phyloP scores from a whole-genome alignment of 148 eudicot species.

The Rhododendron simsii region DNA sequence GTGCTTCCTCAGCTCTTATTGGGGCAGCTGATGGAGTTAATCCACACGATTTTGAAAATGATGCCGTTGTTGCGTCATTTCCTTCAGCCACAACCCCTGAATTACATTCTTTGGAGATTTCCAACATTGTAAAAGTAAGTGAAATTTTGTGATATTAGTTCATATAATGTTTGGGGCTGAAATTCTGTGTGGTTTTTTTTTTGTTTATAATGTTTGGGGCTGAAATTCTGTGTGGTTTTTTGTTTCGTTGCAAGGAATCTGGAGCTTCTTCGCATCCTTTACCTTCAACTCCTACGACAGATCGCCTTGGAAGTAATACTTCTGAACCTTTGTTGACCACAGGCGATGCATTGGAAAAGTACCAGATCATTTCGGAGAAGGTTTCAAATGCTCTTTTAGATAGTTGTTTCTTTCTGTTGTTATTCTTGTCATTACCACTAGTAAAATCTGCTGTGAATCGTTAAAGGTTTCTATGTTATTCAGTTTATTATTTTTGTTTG shows the following conservation, averaged over 20 bases:
- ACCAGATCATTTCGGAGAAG: slow-evolving; percentile 76
- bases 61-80: slow-evolving; percentile 37
- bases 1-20: slow-evolving; percentile 43
- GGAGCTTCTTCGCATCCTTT: slow-evolving; percentile 44
- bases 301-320: slow-evolving; percentile 35
- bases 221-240: not conserved
- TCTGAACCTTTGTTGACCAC: slow-evolving; percentile 72
- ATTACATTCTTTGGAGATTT: slow-evolving; percentile 40
- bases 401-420: not conserved
- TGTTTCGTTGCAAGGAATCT: slow-evolving; percentile 45
- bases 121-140: slow-evolving; percentile 45
- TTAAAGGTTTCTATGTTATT: not conserved
- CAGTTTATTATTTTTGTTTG: not conserved
- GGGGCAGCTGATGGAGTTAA: slow-evolving; percentile 40
- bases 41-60: slow-evolving; percentile 51
- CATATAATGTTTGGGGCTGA: not conserved
- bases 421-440: not conserved
- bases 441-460: not conserved
- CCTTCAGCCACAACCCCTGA: slow-evolving; percentile 52
- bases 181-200: not conserved
- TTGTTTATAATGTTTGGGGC: slow-evolving; percentile 9
- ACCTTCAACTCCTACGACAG: slow-evolving; percentile 43
- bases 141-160: not conserved
- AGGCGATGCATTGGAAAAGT: slow-evolving; percentile 87
- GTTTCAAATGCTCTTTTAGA: slow-evolving; percentile 22